Conservation (phyloP, 345 rosid species). For the Carallia pectinifolia region DNA sequence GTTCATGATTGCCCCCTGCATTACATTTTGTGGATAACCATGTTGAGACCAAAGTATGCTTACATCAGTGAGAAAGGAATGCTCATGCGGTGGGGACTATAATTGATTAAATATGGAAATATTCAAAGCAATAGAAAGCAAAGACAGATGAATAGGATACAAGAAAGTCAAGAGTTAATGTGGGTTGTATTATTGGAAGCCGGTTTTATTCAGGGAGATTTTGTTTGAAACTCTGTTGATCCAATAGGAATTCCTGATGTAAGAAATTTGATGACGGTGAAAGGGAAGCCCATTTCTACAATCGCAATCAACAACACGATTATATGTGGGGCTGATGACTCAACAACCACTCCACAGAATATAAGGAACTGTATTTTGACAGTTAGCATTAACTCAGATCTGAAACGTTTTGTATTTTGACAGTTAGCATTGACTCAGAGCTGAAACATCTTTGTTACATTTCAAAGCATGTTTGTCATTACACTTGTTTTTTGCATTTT, state of each 20-base stretch:
- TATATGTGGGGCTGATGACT: constrained; percentile 26
- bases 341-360: constrained; percentile 33
- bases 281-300: constrained; percentile 21
- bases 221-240: constrained; percentile 14
- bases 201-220: constrained; percentile 14
- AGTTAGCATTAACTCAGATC: background rate
- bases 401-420: constrained; percentile 1
- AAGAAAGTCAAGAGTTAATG: constrained; percentile 51
- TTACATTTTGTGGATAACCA: constrained; percentile 49
- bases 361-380: constrained; percentile 5
- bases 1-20: constrained; percentile 10
- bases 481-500: background rate
- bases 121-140: constrained; percentile 23
- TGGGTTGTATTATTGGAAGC: constrained; percentile 25
- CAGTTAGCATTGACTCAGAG: background rate
- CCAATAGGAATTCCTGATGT: constrained; percentile 34
- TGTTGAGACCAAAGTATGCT: constrained; percentile 42
- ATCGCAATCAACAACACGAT: constrained; percentile 8
- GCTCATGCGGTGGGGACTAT: constrained; percentile 46
- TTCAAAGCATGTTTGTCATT: background rate
- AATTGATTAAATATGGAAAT: constrained; percentile 48
- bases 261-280: constrained; percentile 31
- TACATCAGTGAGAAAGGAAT: constrained; percentile 43
- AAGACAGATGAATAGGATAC: constrained; percentile 29
- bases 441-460: background rate